phyloP scores from a whole-genome alignment of 768 basidiomycete genomes.

The Naganishia vishniacii region DNA sequence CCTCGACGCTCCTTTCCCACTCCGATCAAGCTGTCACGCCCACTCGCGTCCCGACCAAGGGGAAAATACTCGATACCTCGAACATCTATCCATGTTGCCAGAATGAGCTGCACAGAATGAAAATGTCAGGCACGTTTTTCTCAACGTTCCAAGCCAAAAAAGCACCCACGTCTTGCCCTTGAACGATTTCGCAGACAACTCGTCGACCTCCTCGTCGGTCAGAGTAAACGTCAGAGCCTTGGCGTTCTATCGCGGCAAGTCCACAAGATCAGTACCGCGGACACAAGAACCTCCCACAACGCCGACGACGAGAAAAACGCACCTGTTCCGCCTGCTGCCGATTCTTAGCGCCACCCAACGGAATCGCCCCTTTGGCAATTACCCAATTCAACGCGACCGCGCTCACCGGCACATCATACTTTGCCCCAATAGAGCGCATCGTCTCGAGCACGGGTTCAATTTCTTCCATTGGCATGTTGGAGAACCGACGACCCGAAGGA shows the following conservation, averaged over 20 bases:
- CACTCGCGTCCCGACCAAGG: too few relatives aligned
- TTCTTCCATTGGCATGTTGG: conserved; percentile 40
- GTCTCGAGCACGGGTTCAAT: conserved; percentile 42
- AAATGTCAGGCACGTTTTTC: conserved; percentile 4
- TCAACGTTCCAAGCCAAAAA: background rate
- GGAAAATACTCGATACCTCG: too few relatives aligned
- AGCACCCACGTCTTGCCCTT: conserved; percentile 40
- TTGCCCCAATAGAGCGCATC: conserved; percentile 38
- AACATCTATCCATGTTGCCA: conserved; percentile 37
- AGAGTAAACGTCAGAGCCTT: conserved; percentile 41
- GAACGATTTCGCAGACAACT: conserved; percentile 32
- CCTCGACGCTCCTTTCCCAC: too few relatives aligned
- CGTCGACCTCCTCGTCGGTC: conserved; percentile 35
- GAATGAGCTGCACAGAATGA: conserved; percentile 25
- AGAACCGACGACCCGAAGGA: conserved; percentile 37
- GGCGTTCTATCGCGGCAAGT: conserved; percentile 33
- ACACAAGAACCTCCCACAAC: background rate
- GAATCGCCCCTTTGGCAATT: conserved; percentile 46
- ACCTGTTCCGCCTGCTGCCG: conserved; percentile 43
- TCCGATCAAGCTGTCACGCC: too few relatives aligned
- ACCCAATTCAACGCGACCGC: conserved; percentile 49
- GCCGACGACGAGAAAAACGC: background rate
- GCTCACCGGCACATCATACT: conserved; percentile 40
- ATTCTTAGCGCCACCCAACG: conserved; percentile 46
- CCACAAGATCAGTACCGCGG: background rate